Evolutionary conservation across 2,329 filamentous ascomycete genomes (phyloP).

Genomic region (Verticillium nonalfalfae): DNA sequence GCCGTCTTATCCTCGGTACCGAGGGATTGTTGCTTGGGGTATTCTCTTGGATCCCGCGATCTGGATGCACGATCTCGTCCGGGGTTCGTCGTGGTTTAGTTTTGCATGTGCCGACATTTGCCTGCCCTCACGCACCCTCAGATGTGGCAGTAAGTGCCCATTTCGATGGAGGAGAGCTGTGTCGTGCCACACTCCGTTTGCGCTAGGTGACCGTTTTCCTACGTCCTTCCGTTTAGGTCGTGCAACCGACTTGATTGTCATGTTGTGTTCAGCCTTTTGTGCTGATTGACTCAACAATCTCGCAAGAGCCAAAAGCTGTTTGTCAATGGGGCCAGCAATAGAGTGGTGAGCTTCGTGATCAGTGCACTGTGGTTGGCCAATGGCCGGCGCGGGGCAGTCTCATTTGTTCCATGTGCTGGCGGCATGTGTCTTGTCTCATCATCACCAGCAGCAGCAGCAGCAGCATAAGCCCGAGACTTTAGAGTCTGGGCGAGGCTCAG

Average conservation of each 20-base stretch:
- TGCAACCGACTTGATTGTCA: background rate
- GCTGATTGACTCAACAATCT: background rate
- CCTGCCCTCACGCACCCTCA: background rate
- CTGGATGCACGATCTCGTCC: background rate
- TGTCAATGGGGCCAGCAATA: conserved; percentile 7
- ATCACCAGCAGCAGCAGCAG: background rate
- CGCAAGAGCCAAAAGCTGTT: background rate
- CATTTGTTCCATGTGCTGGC: background rate
- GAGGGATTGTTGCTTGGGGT: background rate
- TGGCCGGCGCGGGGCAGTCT: conserved; percentile 13
- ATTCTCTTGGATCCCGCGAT: background rate
- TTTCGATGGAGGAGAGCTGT: background rate
- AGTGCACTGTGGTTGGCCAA: conserved; percentile 23
- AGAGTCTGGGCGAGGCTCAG: background rate
- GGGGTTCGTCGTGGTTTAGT: background rate
- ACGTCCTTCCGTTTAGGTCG: no score
- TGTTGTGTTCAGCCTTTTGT: background rate
- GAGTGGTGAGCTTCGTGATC: conserved; percentile 16
- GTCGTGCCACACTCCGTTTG: background rate
- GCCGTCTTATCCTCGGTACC: conserved; percentile 10
- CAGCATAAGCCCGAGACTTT: background rate
- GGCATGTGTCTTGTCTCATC: background rate
- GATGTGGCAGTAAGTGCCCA: background rate
- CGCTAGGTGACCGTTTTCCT: background rate
- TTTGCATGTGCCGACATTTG: background rate